A percentile compares a stretch with the other conserved stretches of the same genome.
These are phyloP conservation scores for Ilex aquifolium DNA, from an alignment of 257 asterid species.

Conservation along the genomic window DNA sequence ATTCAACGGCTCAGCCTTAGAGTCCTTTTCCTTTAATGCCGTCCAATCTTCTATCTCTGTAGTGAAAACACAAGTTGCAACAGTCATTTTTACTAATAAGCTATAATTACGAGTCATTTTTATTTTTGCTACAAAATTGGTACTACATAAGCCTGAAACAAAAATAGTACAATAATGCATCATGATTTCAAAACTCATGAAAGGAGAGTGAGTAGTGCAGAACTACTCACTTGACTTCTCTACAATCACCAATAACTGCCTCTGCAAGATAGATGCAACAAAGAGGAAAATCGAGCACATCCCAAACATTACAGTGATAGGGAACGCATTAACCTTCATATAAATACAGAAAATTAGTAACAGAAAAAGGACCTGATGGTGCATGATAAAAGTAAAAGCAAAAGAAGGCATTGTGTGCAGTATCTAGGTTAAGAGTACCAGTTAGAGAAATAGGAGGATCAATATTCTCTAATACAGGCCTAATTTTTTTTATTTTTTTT, in stretches of 20 bases:
- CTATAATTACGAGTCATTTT: not conserved
- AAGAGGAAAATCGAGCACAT: slow-evolving; percentile 98
- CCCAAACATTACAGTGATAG: slow-evolving; percentile 93
- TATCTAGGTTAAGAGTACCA: too few species aligned
- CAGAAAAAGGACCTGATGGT: too few species aligned
- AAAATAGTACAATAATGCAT: not conserved
- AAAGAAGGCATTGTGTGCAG: too few species aligned
- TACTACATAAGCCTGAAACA: not conserved
- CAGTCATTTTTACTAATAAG: too few species aligned
- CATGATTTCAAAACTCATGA: not conserved
- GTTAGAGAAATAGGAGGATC: too few species aligned
- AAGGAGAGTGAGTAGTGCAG: not conserved
- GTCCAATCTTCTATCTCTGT: slow-evolving; percentile 80
- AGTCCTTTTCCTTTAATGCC: slow-evolving; percentile 45
- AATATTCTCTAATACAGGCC: too few species aligned
- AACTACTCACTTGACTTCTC: slow-evolving; percentile 65
- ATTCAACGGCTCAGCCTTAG: slow-evolving; percentile 53
- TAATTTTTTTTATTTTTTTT: too few species aligned
- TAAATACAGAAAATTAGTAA: slow-evolving; percentile 1
- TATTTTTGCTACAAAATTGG: not conserved
- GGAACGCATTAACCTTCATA: slow-evolving; percentile 81
- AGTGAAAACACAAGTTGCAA: not conserved
- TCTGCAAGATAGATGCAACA: slow-evolving; percentile 79
- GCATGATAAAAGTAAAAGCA: too few species aligned
- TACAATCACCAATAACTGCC: slow-evolving; percentile 63